These are phyloP conservation scores for Beta macrorhiza DNA, from an alignment of 179 eudicot species.

Conservation along the genomic window DNA sequence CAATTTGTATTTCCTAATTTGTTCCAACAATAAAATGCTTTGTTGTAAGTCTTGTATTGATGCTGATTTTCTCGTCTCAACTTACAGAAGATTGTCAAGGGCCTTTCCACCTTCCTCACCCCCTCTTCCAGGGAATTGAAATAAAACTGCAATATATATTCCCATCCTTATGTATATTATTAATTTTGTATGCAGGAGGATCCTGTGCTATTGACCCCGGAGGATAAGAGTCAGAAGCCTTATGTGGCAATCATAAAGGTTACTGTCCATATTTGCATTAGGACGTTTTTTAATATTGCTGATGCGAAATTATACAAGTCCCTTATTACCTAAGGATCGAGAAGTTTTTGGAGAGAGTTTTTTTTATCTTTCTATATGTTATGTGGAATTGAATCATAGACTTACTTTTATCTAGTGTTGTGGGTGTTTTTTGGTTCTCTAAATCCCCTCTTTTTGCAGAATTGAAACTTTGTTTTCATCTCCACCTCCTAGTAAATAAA, in stretches of 20 bases:
- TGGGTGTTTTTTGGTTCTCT: not conserved
- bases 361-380: not conserved
- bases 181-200: slow-evolving; percentile 60
- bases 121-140: not conserved
- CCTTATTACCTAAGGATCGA: not conserved
- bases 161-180: not conserved
- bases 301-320: not conserved
- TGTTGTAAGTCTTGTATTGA: not conserved
- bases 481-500: too few species aligned
- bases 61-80: not conserved
- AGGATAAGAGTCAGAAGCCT: slow-evolving; percentile 73
- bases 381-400: not conserved
- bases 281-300: not conserved
- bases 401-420: not conserved
- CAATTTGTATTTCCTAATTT: not conserved
- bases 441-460: not conserved
- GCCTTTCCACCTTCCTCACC: not conserved
- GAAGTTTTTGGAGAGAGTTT: not conserved
- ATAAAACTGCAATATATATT: not conserved
- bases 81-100: not conserved
- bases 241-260: slow-evolving; percentile 96
- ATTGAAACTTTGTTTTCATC: not conserved
- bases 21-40: not conserved
- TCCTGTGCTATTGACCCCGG: slow-evolving; percentile 84
- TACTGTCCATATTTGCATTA: not conserved